Percentiles rank a stretch among this genome's conserved stretches.
Conservation (phyloP, 306 rosid species). For the Cercis canadensis region DNA sequence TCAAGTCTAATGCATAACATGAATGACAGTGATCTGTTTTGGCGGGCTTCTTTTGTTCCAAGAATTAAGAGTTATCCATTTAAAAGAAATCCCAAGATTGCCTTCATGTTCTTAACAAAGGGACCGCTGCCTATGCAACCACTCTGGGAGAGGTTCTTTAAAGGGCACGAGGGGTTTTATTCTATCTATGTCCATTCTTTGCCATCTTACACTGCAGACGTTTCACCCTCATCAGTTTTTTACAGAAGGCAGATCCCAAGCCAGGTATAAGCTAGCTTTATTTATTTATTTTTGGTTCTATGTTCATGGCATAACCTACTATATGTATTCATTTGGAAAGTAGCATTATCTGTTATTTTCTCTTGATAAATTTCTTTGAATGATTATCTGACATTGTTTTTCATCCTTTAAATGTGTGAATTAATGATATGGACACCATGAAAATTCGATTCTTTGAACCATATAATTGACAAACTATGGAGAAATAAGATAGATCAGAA, state of each 20-base stretch:
- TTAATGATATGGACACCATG: slow-evolving; percentile 13
- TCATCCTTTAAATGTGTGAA: neutral
- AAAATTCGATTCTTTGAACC: slow-evolving; percentile 30
- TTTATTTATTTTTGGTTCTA: slow-evolving; percentile 5
- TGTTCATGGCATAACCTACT: slow-evolving; percentile 26
- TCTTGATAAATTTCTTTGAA: neutral
- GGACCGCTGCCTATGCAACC: slow-evolving; percentile 96
- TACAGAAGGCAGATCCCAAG: slow-evolving; percentile 86
- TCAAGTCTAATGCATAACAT: slow-evolving; percentile 67
- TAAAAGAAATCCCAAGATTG: slow-evolving; percentile 82
- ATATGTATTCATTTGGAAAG: too few species aligned
- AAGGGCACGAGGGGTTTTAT: slow-evolving; percentile 65
- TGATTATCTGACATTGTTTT: neutral
- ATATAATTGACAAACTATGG: neutral
- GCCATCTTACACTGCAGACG: slow-evolving; percentile 72
- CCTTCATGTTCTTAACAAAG: slow-evolving; percentile 97
- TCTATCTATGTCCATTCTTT: slow-evolving; percentile 82
- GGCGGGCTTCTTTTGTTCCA: slow-evolving; percentile 83
- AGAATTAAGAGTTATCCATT: slow-evolving; percentile 70
- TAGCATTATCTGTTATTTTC: slow-evolving; percentile 21
- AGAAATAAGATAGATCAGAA: too few species aligned
- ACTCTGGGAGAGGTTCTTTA: slow-evolving; percentile 89
- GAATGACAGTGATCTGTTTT: slow-evolving; percentile 81
- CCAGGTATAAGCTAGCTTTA: slow-evolving; percentile 64
- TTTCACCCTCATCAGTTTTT: slow-evolving; percentile 72